Conservation (phyloP, 345 rosid genomes). For the Durio zibethinus region DNA sequence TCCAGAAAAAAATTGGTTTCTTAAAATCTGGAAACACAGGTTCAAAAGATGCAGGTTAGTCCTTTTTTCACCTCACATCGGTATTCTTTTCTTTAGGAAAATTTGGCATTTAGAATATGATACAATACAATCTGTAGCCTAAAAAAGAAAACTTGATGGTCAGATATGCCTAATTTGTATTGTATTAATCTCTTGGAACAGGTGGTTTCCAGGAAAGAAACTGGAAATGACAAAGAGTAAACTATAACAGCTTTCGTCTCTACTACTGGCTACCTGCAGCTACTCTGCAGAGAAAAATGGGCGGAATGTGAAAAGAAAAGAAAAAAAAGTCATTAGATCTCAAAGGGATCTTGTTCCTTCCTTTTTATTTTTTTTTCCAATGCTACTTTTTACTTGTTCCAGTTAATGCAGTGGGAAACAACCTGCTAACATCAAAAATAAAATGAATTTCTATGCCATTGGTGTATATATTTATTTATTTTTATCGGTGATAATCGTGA, state of each 20-base stretch:
- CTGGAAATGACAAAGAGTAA: conserved; percentile 37
- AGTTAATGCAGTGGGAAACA: conserved; percentile 54
- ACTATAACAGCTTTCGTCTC: conserved; percentile 25
- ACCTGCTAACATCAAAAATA: conserved; percentile 24
- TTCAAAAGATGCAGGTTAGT: conserved; percentile 34
- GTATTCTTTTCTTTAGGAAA: neutral
- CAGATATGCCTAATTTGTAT: conserved; percentile 9
- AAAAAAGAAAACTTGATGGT: conserved; percentile 1
- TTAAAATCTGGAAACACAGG: conserved; percentile 37
- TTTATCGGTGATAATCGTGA: neutral
- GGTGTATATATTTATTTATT: neutral
- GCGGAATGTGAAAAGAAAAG: conserved; percentile 12
- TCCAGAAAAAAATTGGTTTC: conserved; percentile 41
- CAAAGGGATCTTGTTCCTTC: conserved; percentile 29
- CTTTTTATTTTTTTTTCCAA: conserved; percentile 14
- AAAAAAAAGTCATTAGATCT: conserved; percentile 29
- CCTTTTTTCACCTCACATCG: neutral
- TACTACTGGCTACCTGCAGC: conserved; percentile 13
- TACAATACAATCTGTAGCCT: neutral
- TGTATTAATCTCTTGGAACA: conserved; percentile 22
- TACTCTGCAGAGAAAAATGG: conserved; percentile 24
- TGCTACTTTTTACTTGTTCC: conserved; percentile 32
- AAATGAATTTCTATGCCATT: conserved; percentile 13
- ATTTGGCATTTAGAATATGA: neutral
- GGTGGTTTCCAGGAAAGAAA: conserved; percentile 44